Evolutionary conservation across 495 filamentous ascomycete genomes (phyloP), one percentile per base, ranked within the genome.

Genomic region (Clavariopsis aquatica): DNA sequence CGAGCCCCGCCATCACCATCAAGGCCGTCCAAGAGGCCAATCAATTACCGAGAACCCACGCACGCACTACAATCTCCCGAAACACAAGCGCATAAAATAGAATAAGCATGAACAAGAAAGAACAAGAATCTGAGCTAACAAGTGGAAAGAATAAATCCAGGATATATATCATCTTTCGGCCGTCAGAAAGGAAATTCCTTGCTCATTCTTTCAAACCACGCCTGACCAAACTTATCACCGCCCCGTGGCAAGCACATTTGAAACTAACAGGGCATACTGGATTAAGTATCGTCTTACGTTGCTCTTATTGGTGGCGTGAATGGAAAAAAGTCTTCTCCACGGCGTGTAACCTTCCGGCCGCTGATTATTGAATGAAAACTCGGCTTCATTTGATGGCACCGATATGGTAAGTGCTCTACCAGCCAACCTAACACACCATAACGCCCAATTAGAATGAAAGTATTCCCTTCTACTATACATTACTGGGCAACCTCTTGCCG

Each of bases 41-140:
- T 67, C 57, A 62, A n/a, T 43, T 52, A 20, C 22, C 26, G 13
- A 12, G 23, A 41, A 24, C 9, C 55, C 19, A 56, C 22, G 46
- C 52, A 49, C n/a, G 31, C 57, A 6, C 64, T 13, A 43, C 57
- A 9, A 58, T 19, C 19, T 34, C 46, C 38, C 58, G 64, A 67
- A 67, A 67, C 64, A 43, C 46, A 67, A 67, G 64, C 58, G 64
- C 53, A 58, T 6, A 62, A 55, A 3, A 49, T 2, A 0, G 5
- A 61, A 65, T 60, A 56, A 61, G 56, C 64, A 66, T 47, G 1
- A 49, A n/a, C 24, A 29, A 23, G 9, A n/a, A 38, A 12, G 45
- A 29, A n/a, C 24, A 29, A 23, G 9, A n/a, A 38, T 17, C 28
- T 36, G 24, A 46, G 10, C 23, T 20, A 29, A 12, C 29, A 15